Percentiles rank a stretch among this genome's conserved stretches.
These are phyloP conservation scores for Cystobasidiaceae sp. DNA, from an alignment of 1,284 basidiomycete species.

Conservation along the genomic window DNA sequence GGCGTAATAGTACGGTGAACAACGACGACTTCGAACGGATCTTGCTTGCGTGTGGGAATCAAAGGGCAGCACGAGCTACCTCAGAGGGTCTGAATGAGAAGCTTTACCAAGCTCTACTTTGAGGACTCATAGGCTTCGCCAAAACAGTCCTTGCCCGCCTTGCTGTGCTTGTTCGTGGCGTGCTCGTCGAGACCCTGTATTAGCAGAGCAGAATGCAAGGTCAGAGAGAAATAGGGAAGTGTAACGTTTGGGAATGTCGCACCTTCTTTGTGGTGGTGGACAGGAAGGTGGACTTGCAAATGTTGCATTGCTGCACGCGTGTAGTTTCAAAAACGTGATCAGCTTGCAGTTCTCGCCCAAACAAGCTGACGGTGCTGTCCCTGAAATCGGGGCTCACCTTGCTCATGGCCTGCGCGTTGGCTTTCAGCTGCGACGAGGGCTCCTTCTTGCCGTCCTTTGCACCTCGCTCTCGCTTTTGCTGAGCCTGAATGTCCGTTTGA, in stretches of 20 bases:
- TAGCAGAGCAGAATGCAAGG: neutral
- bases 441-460: slow-evolving; percentile 24
- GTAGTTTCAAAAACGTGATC: slow-evolving; percentile 10
- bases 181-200: slow-evolving; percentile 27
- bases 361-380: too few relatives aligned
- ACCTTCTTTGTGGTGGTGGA: slow-evolving; percentile 28
- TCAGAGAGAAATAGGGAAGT: neutral
- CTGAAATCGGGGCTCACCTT: neutral
- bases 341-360: neutral
- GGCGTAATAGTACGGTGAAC: neutral
- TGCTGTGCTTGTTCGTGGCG: slow-evolving; percentile 12
- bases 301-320: slow-evolving; percentile 12
- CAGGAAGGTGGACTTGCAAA: slow-evolving; percentile 24
- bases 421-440: slow-evolving; percentile 17
- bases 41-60: neutral
- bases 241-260: neutral
- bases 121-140: slow-evolving; percentile 20
- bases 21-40: neutral
- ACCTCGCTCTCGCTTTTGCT: slow-evolving; percentile 13
- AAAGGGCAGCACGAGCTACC: too few relatives aligned
- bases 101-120: slow-evolving; percentile 2
- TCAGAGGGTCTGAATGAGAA: too few relatives aligned
- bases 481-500: slow-evolving; percentile 9
- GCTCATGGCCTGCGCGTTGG: slow-evolving; percentile 28
- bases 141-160: slow-evolving; percentile 21